Evolutionary conservation across 2,329 filamentous ascomycete species (phyloP).

Genomic region (Plenodomus lindquistii): DNA sequence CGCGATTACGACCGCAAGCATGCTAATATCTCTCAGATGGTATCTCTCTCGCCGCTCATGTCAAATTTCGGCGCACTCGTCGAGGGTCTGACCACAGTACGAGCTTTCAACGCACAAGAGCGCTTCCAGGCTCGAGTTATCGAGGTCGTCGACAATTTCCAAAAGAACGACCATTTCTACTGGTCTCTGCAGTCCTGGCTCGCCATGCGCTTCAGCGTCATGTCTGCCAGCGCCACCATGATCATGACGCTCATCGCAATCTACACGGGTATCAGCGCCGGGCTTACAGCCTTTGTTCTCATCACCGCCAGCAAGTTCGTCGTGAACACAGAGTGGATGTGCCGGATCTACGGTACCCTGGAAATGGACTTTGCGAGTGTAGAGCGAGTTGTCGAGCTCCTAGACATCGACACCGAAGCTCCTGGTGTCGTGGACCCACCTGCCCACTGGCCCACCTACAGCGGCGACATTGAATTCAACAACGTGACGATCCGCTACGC

Average conservation of each 20-base stretch:
- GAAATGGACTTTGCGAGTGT: slow-evolving; percentile 93
- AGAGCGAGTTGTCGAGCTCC: slow-evolving; percentile 80
- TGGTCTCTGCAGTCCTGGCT: slow-evolving; percentile 87
- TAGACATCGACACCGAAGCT: slow-evolving; percentile 76
- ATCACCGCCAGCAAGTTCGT: slow-evolving; percentile 71
- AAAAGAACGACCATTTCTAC: slow-evolving; percentile 95
- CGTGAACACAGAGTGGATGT: slow-evolving; percentile 70
- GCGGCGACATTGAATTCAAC: slow-evolving; percentile 75
- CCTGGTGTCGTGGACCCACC: slow-evolving; percentile 70
- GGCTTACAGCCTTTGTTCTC: slow-evolving; percentile 81
- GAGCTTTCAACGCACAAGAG: slow-evolving; percentile 74
- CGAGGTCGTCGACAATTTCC: slow-evolving; percentile 80
- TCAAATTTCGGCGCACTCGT: slow-evolving; percentile 90
- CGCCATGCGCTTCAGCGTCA: slow-evolving; percentile 73
- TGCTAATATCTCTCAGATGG: slow-evolving; percentile 58
- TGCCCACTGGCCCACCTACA: slow-evolving; percentile 73
- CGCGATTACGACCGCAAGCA: neutral
- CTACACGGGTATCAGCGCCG: slow-evolving; percentile 73
- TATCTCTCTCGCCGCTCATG: slow-evolving; percentile 84
- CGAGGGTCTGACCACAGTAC: slow-evolving; percentile 86
- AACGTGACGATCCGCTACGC: slow-evolving; percentile 80
- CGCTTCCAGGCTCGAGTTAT: slow-evolving; percentile 83
- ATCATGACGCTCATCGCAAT: slow-evolving; percentile 74
- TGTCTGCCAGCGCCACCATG: slow-evolving; percentile 75
- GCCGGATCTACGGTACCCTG: slow-evolving; percentile 78